Base-by-base conservation (phyloP, 257 asterid species). In the Nyctanthes arbortristis region DNA sequence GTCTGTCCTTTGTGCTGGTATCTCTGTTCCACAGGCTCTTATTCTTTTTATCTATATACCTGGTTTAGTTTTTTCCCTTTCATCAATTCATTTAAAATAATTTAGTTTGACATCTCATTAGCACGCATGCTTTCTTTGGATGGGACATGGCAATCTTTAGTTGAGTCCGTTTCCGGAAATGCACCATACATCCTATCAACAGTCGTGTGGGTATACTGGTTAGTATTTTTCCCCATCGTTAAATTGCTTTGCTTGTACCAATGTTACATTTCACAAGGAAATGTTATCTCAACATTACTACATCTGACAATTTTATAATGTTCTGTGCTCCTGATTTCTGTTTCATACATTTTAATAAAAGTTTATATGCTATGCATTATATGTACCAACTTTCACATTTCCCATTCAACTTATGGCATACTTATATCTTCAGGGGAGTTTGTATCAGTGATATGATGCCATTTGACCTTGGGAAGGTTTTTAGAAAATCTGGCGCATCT, bases 381-480 rank as follows among this genome's bases (percentile, higher is more conserved):
- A 37, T 36, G 70, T 77, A 58, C 33, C 58, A 27, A 61, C 59
- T 22, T 31, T 34, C n/a, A 54, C 16, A 5, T 63, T 34, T 16
- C 43, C 24, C 71, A 69, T 65, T 28, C n/a, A n/a, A n/a, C n/a
- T n/a, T 9, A 5, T 52, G 70, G 74, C 65, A 43, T 24, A 36
- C 29, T 7, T 54, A 39, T 45, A 70, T 63, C 63, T 20, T 40
- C 86, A 89, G 96, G 96, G 98, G 96, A 54, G 96, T 92, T 70
- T 87, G 96, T 75, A 80, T 92, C 69, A 92, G 97, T 71, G 97
- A 92, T 75, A 87, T 92, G 97, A 78, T 92, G 79, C 97, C 97
- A 65, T 89, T 92, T 83, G 89, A 89, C 78, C 67, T 92, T 22
- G 97, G 97, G 65, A 92, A 83, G 68, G 55, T 88, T 63, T 86